Base-by-base conservation (phyloP, 2,329 filamentous ascomycete genomes). In the Ceratocystis diversiconidia region DNA sequence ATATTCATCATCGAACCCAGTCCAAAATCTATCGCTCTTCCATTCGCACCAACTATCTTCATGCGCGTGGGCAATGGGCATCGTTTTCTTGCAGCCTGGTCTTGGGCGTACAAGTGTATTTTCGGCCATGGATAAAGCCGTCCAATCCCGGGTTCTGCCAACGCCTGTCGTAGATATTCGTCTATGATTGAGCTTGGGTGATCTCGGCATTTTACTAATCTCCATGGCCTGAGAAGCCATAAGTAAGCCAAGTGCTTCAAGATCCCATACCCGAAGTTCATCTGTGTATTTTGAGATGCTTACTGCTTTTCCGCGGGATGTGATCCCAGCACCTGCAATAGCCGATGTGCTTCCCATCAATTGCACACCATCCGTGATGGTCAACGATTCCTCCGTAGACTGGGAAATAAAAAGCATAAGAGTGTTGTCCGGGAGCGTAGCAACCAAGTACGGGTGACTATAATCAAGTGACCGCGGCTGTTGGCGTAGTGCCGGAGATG, bases 311-410 rank as follows among this genome's bases (percentile, higher is more conserved):
- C 91, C 91, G 46, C 88, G 84, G 57, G 88, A 84, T 19, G 89
- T 92, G 65, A 96, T 89, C 71, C 95, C 87, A 6, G 89, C 90
- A 41, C 89, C 87, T 61, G 89, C 90, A 43, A 96, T 90, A 2
- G 89, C 89, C 1, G 91, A 95, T 0, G 92, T 96, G 72, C 96
- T 92, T 6, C 92, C 92, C 89, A 90, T 96, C 5, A 96, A 82
- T 32, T 90, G 82, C 69, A 85, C 86, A 0, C 88, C 89, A 0
- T 84, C 77, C 46, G 88, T 87, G 65, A 96, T 85, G 0, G 82
- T 83, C 1, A 96, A 79, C 0, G 79, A 76, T 0, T 83, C 80
- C 1, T 83, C 76, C 2, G 82, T 89, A 0, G 90, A 92, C 3
- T 84, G 90, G 70, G 92, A 89, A 41, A 95, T 79, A 72, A 94